A percentile compares a stretch with the other conserved stretches of the same genome.
phyloP scores from a whole-genome alignment of 169 alveolate genomes.

The Plasmodium blacklocki region DNA sequence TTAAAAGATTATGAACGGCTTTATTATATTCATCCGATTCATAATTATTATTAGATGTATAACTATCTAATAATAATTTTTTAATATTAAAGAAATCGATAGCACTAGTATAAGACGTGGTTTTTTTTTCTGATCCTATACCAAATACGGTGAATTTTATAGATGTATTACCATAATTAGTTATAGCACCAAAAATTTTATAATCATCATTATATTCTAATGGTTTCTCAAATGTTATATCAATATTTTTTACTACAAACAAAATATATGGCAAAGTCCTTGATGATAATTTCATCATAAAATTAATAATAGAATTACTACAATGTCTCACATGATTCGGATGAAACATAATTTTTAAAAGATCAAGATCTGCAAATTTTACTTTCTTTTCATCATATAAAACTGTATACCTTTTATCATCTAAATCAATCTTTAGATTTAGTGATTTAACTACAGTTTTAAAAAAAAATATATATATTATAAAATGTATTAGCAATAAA shows the following conservation, averaged over 20 bases:
- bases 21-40: not conserved
- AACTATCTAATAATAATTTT: not conserved
- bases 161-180: slow-evolving; percentile 48
- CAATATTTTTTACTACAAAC: slow-evolving; percentile 14
- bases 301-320: slow-evolving; percentile 16
- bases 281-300: slow-evolving; percentile 11
- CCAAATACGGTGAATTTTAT: slow-evolving; percentile 12
- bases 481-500: not conserved
- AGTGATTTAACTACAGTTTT: slow-evolving; percentile 14
- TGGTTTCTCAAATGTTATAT: slow-evolving; percentile 21
- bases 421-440: slow-evolving; percentile 20
- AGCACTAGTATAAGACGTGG: too few relatives aligned
- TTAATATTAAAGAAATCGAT: too few relatives aligned
- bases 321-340: slow-evolving; percentile 48
- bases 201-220: slow-evolving; percentile 20
- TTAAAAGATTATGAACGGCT: not conserved
- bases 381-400: slow-evolving; percentile 28
- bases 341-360: slow-evolving; percentile 31
- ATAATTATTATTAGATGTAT: slow-evolving; percentile 1
- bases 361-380: slow-evolving; percentile 31
- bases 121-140: not conserved
- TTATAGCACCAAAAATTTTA: slow-evolving; percentile 46
- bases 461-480: slow-evolving; percentile 1
- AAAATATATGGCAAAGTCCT: not conserved
- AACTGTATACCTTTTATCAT: slow-evolving; percentile 17